Evolutionary conservation across 1,139 yeast species (phyloP), one percentile per base, ranked within the genome.

Genomic region (Ogataea hybrid): DNA sequence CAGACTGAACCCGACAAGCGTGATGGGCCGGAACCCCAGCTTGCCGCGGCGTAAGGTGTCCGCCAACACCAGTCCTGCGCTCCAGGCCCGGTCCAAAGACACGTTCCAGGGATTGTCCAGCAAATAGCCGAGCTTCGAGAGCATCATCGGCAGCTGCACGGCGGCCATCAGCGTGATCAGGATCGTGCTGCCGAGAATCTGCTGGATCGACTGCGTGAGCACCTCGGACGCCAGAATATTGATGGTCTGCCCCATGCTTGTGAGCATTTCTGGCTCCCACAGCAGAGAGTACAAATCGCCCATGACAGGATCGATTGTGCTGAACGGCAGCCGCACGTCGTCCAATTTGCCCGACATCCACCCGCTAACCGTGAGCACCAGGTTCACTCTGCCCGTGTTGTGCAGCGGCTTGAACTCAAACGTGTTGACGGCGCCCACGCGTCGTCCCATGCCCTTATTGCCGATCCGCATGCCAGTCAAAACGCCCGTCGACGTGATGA

Each of bases 241-340:
- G 50, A 94, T 90, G 0, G 98, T 94, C 61, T 92, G 97, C 56
- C 98, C 98, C 79, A 88, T 89, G 38, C 96, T 86, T 49, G 80
- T 85, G 56, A 94, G 77, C 95, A 94, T 87, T 54, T 94, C 98
- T 0, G 99, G 99, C 62, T 94, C 99, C 98, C 98, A 94, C 36
- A 86, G 68, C 12, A 94, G 70, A 0, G 97, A 88, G 57, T 85
- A 85, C 54, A 92, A 68, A 63, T 94, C 99, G 10, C 99, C 98
- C 94, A 92, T 89, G 0, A 90, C 87, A 0, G 98, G 98, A 61
- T 94, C 98, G 5, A 92, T 85, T 0, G 98, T 92, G 1, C 96
- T 87, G 60, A 90, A 94, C 3, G 98, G 98, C 49, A 94, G 73
- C 59, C 99, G 74, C 12, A 94, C 95, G 74, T 94, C 99, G 79